Conservation (phyloP, 768 basidiomycete genomes). For the Termitomyces sp. region DNA sequence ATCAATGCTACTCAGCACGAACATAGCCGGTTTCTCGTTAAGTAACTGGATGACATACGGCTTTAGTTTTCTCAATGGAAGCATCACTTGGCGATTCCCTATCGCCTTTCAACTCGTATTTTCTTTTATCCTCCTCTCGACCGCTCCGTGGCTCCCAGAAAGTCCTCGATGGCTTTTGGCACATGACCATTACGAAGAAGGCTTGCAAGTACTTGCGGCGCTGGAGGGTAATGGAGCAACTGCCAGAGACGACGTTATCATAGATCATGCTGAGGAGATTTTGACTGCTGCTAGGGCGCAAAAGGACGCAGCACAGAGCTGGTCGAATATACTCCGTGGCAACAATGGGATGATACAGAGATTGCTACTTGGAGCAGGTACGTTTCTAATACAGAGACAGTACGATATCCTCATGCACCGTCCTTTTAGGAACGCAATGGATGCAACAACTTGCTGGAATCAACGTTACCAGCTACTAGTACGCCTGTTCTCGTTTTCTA, state of each 20-base stretch:
- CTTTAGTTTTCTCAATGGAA: conserved; percentile 38
- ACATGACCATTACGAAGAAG: conserved; percentile 36
- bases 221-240: conserved; percentile 33
- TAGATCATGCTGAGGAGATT: conserved; percentile 34
- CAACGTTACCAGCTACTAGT: conserved; percentile 51
- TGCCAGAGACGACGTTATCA: conserved; percentile 28
- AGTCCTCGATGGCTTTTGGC: conserved; percentile 45
- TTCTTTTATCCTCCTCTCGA: conserved; percentile 35
- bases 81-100: conserved; percentile 42
- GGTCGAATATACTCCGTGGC: conserved; percentile 35
- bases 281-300: conserved; percentile 39
- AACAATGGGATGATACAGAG: conserved; percentile 41
- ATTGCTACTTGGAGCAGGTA: conserved; percentile 36
- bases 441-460: conserved; percentile 49
- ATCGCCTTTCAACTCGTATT: conserved; percentile 46
- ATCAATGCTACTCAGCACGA: conserved; percentile 25
- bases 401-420: neutral
- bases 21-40: conserved; percentile 43
- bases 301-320: conserved; percentile 32
- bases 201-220: conserved; percentile 34
- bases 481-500: conserved; percentile 2
- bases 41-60: conserved; percentile 53
- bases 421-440: conserved; percentile 35
- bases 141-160: conserved; percentile 44
- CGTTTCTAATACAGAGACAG: neutral